phyloP scores from a whole-genome alignment of 75 land plant species.

The Pinus albicaulis region DNA sequence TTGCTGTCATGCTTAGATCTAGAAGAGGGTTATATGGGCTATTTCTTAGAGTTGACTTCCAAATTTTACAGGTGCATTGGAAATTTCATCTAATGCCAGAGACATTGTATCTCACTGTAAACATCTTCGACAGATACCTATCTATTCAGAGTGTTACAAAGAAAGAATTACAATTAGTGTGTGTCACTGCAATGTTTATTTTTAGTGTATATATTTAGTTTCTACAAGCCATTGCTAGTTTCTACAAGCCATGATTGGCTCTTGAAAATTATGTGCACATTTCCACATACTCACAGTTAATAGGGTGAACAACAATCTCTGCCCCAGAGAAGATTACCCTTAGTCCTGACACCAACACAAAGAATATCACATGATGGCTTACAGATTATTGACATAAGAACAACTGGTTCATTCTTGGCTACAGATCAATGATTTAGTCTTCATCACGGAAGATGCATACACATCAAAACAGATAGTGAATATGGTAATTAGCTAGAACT shows the following conservation, averaged over 20 bases:
- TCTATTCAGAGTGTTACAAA: constrained; percentile 41
- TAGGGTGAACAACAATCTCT: too few species aligned
- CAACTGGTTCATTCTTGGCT: not conserved
- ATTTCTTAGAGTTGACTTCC: not conserved
- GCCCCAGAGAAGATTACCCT: too few species aligned
- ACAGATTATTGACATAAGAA: not conserved
- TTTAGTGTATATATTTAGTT: not conserved
- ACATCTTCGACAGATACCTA: constrained; percentile 75
- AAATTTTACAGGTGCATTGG: constrained; percentile 43
- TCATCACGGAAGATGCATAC: constrained; percentile 68
- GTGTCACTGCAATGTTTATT: constrained; percentile 77
- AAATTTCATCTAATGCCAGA: constrained; percentile 87
- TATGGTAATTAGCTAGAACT: constrained; percentile 40
- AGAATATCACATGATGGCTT: too few species aligned
- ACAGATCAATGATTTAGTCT: constrained; percentile 70
- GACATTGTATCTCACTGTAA: constrained; percentile 69
- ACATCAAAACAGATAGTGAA: constrained; percentile 58
- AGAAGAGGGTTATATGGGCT: not conserved
- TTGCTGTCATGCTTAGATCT: not conserved
- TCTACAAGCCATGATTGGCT: not conserved
- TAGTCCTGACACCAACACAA: too few species aligned
- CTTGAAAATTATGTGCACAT: not conserved
- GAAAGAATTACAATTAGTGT: constrained; percentile 70
- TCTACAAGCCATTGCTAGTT: too few species aligned
- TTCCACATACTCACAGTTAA: too few species aligned